Conservation (phyloP, 2,329 filamentous ascomycete genomes). For the Esteya vermicola region DNA sequence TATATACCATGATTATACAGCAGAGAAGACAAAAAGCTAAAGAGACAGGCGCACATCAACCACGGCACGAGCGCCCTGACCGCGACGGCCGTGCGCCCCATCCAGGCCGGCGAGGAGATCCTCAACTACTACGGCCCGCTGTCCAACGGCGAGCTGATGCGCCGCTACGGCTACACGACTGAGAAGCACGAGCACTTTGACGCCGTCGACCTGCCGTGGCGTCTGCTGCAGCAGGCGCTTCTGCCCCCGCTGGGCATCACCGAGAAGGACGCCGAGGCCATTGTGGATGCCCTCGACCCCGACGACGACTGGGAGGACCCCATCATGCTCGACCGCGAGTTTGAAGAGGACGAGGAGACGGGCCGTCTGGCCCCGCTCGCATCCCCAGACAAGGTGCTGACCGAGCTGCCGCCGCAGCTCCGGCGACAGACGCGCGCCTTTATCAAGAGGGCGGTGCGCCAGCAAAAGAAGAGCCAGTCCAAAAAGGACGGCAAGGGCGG, state of each 20-base stretch:
- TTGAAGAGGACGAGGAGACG: conserved; percentile 33
- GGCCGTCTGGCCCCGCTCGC: conserved; percentile 23
- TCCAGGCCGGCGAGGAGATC: conserved; percentile 59
- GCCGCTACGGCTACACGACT: conserved; percentile 81
- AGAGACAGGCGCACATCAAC: conserved; percentile 39
- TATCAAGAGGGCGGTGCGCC: conserved; percentile 28
- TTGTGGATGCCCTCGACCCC: conserved; percentile 37
- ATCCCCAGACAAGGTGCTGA: conserved; percentile 16
- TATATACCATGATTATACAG: neutral
- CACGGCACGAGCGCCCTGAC: conserved; percentile 43
- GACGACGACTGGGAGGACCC: conserved; percentile 61
- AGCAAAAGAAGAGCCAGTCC: conserved; percentile 7
- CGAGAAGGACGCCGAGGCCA: conserved; percentile 22
- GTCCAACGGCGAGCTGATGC: conserved; percentile 66
- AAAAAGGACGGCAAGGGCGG: conserved; percentile 8
- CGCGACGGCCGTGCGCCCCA: conserved; percentile 56
- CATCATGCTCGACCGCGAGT: conserved; percentile 51
- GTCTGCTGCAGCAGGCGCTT: conserved; percentile 19
- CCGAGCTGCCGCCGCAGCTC: conserved; percentile 34
- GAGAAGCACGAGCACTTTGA: conserved; percentile 64
- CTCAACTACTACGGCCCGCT: conserved; percentile 83
- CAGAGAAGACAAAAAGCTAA: conserved; percentile 15
- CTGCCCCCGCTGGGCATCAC: conserved; percentile 7
- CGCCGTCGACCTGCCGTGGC: conserved; percentile 63
- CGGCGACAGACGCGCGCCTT: conserved; percentile 34